These are phyloP conservation scores for Camellia sinensis DNA, from an alignment of 148 eudicot species.

Conservation along the genomic window DNA sequence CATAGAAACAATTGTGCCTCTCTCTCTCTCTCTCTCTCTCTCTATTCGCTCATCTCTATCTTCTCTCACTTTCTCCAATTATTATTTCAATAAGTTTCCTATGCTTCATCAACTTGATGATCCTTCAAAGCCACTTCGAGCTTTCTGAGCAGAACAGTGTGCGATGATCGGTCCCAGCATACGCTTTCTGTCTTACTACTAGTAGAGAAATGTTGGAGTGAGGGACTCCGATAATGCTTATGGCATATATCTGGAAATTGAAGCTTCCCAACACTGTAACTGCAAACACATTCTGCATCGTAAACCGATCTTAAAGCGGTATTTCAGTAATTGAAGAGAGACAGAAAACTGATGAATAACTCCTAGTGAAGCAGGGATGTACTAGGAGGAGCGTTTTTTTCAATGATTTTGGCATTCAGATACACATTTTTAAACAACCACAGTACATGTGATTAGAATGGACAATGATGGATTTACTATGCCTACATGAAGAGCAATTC, in stretches of 20 bases:
- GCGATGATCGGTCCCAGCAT: slow-evolving; percentile 29
- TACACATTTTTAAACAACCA: neutral
- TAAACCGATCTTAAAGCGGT: slow-evolving; percentile 17
- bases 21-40: too few species aligned
- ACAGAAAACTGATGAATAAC: slow-evolving; percentile 13
- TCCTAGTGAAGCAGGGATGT: slow-evolving; percentile 13
- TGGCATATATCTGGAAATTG: neutral
- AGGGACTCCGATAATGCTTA: neutral
- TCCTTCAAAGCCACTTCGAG: slow-evolving; percentile 52
- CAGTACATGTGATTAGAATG: neutral
- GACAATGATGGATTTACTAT: neutral
- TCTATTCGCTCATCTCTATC: too few species aligned
- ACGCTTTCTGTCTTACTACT: slow-evolving; percentile 19
- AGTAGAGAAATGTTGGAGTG: slow-evolving; percentile 20
- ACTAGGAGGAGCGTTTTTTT: slow-evolving; percentile 10
- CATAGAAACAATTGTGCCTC: too few species aligned
- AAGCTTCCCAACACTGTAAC: slow-evolving; percentile 8
- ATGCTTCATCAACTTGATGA: slow-evolving; percentile 61
- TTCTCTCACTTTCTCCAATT: too few species aligned
- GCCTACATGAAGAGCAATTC: neutral
- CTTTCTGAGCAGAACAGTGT: slow-evolving; percentile 36
- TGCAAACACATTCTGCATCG: slow-evolving; percentile 9
- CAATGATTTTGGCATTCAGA: slow-evolving; percentile 15
- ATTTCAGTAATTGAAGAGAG: slow-evolving; percentile 15
- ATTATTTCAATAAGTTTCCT: too few species aligned